A percentile compares a stretch with the other conserved stretches of the same genome.
Conservation (phyloP, 805 yeast species). For the Candida nanaspora region DNA sequence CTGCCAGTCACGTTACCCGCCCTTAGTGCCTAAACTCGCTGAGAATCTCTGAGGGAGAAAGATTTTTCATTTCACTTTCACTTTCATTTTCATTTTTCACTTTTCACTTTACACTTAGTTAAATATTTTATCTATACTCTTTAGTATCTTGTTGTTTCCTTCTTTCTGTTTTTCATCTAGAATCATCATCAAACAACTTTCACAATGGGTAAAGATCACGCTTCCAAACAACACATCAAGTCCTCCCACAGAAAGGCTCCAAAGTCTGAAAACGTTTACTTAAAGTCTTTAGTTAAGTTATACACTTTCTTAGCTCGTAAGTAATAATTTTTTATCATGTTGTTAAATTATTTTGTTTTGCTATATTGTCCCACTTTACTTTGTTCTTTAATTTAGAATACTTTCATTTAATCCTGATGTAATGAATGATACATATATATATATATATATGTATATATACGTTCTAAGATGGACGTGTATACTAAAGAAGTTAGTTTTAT, state of each 20-base stretch:
- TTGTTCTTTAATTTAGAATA: not conserved
- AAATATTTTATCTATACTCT: too few relatives aligned
- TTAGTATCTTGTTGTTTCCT: too few relatives aligned
- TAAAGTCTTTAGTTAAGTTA: slow-evolving; percentile 94
- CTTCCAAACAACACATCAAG: slow-evolving; percentile 92
- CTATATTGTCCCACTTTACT: not conserved
- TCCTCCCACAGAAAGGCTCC: slow-evolving; percentile 98
- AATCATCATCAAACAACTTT: not conserved
- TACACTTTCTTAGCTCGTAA: slow-evolving; percentile 99
- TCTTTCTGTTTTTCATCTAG: not conserved
- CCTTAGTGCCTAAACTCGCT: too few relatives aligned
- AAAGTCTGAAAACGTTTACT: slow-evolving; percentile 98
- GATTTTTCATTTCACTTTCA: too few relatives aligned
- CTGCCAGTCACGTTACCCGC: too few relatives aligned
- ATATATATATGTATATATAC: too few relatives aligned
- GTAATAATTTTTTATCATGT: slow-evolving; percentile 31
- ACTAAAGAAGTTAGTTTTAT: slow-evolving; percentile 7
- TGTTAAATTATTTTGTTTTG: slow-evolving; percentile 1
- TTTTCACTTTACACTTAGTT: too few relatives aligned
- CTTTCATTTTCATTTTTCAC: too few relatives aligned
- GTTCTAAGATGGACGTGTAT: too few relatives aligned
- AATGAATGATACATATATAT: too few relatives aligned
- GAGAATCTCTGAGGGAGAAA: too few relatives aligned
- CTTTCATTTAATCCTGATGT: not conserved
- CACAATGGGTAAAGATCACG: slow-evolving; percentile 96